Evolutionary conservation across 1,139 yeast genomes (phyloP), one percentile per base, ranked within the genome.

Genomic region (Suhomyces atakaporum): DNA sequence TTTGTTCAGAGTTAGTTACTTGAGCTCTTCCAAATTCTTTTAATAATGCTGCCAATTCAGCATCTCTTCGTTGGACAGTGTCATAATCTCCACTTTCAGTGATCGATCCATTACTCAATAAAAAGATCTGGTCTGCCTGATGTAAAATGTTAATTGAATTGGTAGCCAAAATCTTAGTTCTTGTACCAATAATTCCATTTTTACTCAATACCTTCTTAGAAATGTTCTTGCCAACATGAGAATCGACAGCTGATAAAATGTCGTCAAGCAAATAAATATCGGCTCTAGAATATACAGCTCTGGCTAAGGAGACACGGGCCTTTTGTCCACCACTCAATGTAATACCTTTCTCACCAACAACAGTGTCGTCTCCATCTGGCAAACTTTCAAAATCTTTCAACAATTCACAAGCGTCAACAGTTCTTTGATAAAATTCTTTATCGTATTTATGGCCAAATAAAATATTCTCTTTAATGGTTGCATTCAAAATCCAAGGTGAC

Each of bases 281-380:
- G 1, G 60, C 56, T 28, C 57, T 38, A 10, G 56, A 45, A 33
- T 56, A 56, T 5, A 56, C 53, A 1, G 59, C 59, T 33, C 61
- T 50, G 8, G 61, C 61, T 38, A 56, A 51, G 1, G 61, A 47
- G n/a, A 56, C 45, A 27, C 61, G 45, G 2, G 61, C 61, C 34
- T 51, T 56, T 26, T 56, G 61, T 2, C 61, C 61, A 9, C 60
- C 60, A 24, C 58, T 53, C 14, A 56, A 50, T 3, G 61, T 48
- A 11, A 55, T 51, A 11, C 61, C 61, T 31, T 55, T 56, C 25
- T 56, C 61, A 2, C 61, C 61, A 8, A 56, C 60, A 4, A 51
- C 34, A 2, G 60, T 56, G n/a, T 40, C 46, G 27, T 56, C 60
- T 2, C 58, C 60, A 31, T 56, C 53, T 5, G 61, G 57, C 27